Conservation (phyloP, 352 stramenopile genomes). For the Saprolegnia diclina region DNA sequence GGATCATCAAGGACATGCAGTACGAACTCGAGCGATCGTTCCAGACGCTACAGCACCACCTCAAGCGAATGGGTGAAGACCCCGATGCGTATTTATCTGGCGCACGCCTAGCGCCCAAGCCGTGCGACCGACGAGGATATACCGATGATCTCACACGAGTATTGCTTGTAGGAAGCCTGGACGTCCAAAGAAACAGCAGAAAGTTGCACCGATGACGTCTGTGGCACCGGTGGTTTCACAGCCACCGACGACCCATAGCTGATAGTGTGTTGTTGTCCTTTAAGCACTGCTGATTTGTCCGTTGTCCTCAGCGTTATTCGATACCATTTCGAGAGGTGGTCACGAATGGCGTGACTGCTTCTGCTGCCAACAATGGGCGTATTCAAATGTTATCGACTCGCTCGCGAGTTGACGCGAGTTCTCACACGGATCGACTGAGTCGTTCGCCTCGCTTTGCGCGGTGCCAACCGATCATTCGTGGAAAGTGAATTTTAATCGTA, state of each 20-base stretch:
- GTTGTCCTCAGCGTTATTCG: too few species aligned
- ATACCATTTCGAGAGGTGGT: too few species aligned
- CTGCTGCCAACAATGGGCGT: too few species aligned
- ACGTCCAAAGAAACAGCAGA: not conserved
- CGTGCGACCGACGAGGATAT: not conserved
- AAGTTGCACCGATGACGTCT: too few species aligned
- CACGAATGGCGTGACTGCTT: too few species aligned
- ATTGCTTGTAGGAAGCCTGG: not conserved
- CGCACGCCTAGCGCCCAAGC: not conserved
- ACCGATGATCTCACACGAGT: not conserved
- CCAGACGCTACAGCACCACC: not conserved
- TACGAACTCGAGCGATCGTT: not conserved
- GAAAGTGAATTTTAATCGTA: too few species aligned
- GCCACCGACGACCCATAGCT: not conserved
- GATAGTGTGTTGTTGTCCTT: not conserved
- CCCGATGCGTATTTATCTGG: slow-evolving; percentile 9
- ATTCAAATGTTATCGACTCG: too few species aligned
- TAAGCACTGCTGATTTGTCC: not conserved
- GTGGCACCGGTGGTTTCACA: too few species aligned
- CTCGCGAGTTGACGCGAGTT: too few species aligned
- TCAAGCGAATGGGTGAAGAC: slow-evolving; percentile 17
- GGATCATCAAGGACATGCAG: slow-evolving; percentile 16
- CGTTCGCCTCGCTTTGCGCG: too few species aligned
- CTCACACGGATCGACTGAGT: too few species aligned
- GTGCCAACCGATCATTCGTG: too few species aligned